Evolutionary conservation across 306 rosid genomes (phyloP), one percentile per base, ranked within the genome.

Genomic region (Oxytropis ochrocephala): DNA sequence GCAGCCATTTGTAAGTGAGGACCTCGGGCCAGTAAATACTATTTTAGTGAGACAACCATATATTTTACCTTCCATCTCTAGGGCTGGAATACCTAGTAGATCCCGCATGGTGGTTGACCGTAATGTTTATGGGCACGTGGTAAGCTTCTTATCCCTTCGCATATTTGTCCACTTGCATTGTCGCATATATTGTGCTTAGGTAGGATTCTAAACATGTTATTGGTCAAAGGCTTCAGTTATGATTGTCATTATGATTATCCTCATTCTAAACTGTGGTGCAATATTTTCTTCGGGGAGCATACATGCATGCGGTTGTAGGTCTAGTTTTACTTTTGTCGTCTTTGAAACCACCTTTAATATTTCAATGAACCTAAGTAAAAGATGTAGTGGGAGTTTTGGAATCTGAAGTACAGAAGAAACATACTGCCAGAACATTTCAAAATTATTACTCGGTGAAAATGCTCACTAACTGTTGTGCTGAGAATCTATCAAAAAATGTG

Each of bases 21-120:
- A 58, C 69, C 61, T 13, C 78, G 97, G 96, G 35, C 50, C 48
- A 42, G 92, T 85, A 46, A 91, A 91, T 72, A 81, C 86, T 33
- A 42, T 91, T 27, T 78, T 86, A 50, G 50, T 64, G 18, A 68
- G 74, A 29, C 84, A 83, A 36, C 81, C 87, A 16, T 73, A 72
- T 68, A 46, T 69, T 39, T 54, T 80, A 66, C 79, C 79, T 57
- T 4, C 83, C 27, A 69, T 30, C 36, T 42, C 77, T 30, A 62
- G 56, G 59, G 47, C 83, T 11, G 92, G 85, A 70, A 39, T 78
- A 63, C 70, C 82, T 70, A 79, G 57, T 13, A 73, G 89, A 73
- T 79, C 91, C 38, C 75, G 79, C 81, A 91, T 91, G 91, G 92
- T 83, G 36, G 84, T 86, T 44, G 97, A 86, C 73, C 72, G 64